These are phyloP conservation scores for Urostyla sp. DNA, from an alignment of 73 alveolate genomes.

Conservation along the genomic window DNA sequence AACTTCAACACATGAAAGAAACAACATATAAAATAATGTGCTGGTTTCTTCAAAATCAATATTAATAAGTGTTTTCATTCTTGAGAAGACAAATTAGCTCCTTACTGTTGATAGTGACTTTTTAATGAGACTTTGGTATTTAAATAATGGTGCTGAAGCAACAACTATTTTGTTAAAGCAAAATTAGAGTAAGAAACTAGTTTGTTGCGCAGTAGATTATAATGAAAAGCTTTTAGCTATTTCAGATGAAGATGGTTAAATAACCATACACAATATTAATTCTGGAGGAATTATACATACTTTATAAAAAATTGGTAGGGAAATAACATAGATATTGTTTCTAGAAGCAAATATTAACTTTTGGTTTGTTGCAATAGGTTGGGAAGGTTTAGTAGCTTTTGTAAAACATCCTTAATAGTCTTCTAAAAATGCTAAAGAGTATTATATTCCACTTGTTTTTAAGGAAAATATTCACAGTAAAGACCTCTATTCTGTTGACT, in stretches of 20 bases:
- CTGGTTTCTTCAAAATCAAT: conserved; percentile 48
- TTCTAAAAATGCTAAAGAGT: conserved; percentile 16
- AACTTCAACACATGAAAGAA: no score
- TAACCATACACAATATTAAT: conserved; percentile 55
- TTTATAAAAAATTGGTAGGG: conserved; percentile 36
- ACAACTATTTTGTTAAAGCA: background rate
- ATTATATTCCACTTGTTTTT: conserved; percentile 38
- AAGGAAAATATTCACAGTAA: conserved; percentile 33
- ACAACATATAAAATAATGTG: conserved; percentile 37
- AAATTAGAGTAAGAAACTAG: conserved; percentile 44
- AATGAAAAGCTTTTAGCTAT: conserved; percentile 54
- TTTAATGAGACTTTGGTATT: conserved; percentile 59
- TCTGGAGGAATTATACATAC: conserved; percentile 58
- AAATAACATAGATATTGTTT: conserved; percentile 45
- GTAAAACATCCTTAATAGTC: conserved; percentile 35
- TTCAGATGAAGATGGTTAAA: conserved; percentile 62
- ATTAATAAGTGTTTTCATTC: conserved; percentile 35
- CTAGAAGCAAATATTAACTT: conserved; percentile 52
- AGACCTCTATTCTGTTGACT: conserved; percentile 50
- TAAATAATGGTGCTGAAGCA: conserved; percentile 33
- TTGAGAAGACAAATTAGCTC: conserved; percentile 35
- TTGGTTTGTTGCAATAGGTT: conserved; percentile 60
- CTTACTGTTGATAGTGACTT: conserved; percentile 58
- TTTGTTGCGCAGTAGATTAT: conserved; percentile 49
- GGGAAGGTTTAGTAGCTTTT: conserved; percentile 67